Evolutionary conservation across 1,139 yeast genomes (phyloP).

Genomic region (Scheffersomyces cryptocercus): DNA sequence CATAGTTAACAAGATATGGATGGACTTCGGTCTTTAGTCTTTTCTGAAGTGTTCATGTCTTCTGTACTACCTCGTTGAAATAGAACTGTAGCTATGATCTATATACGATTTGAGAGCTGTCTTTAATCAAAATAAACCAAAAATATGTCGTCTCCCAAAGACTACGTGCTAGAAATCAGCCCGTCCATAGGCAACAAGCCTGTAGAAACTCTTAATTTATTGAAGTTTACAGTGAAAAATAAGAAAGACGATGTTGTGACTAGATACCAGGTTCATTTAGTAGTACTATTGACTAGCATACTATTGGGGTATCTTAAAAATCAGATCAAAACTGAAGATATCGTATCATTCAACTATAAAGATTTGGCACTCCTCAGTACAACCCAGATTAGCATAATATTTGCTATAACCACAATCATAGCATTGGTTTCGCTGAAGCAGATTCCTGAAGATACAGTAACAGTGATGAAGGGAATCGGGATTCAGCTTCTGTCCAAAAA

Average conservation of each 20-base stretch:
- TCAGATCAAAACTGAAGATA: background rate
- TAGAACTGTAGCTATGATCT: background rate
- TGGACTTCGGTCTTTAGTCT: too few relatives aligned
- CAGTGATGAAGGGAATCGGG: conserved; percentile 41
- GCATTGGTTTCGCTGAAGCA: conserved; percentile 17
- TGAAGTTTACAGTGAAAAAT: conserved; percentile 22
- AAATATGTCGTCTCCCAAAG: conserved; percentile 33
- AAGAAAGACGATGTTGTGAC: conserved; percentile 7
- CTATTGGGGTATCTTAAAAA: background rate
- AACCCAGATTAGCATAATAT: background rate
- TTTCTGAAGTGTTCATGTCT: too few relatives aligned
- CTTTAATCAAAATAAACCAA: background rate
- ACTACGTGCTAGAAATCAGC: conserved; percentile 29
- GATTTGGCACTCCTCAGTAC: too few relatives aligned
- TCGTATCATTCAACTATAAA: background rate
- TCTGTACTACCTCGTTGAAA: too few relatives aligned
- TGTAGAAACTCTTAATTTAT: conserved; percentile 13
- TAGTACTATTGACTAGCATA: conserved; percentile 10
- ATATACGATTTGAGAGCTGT: conserved; percentile 1
- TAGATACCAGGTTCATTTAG: conserved; percentile 14
- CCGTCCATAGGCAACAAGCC: conserved; percentile 16
- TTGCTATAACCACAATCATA: conserved; percentile 10
- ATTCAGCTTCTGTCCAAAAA: conserved; percentile 31
- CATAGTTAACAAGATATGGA: too few relatives aligned
- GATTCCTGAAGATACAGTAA: conserved; percentile 32